Conservation (phyloP, 2,329 filamentous ascomycete genomes). For the Aspergillus oerlinghausenensis region DNA sequence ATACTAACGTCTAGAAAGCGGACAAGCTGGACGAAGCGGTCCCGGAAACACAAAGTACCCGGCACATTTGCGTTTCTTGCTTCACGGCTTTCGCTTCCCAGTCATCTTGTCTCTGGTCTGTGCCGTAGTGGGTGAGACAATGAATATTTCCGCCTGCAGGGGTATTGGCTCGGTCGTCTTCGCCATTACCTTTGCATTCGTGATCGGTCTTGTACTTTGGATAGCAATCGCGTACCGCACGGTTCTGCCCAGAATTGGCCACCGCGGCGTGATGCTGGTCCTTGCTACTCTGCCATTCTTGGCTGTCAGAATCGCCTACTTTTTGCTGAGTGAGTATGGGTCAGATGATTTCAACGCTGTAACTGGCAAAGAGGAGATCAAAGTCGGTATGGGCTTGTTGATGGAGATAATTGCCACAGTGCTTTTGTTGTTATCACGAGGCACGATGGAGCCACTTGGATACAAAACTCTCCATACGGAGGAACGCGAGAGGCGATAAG, state of each 20-base stretch:
- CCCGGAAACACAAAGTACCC: slow-evolving; percentile 23
- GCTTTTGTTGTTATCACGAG: slow-evolving; percentile 17
- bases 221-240: slow-evolving; percentile 14
- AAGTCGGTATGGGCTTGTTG: slow-evolving; percentile 21
- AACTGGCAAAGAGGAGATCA: slow-evolving; percentile 11
- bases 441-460: slow-evolving; percentile 19
- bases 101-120: slow-evolving; percentile 20
- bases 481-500: neutral
- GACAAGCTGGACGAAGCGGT: slow-evolving; percentile 22
- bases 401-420: slow-evolving; percentile 22
- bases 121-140: slow-evolving; percentile 17
- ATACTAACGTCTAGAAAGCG: slow-evolving; percentile 9
- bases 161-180: slow-evolving; percentile 19
- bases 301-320: slow-evolving; percentile 18
- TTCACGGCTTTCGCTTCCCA: slow-evolving; percentile 25
- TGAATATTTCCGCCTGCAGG: slow-evolving; percentile 13
- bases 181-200: slow-evolving; percentile 19
- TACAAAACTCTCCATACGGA: neutral
- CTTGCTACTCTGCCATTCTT: slow-evolving; percentile 18
- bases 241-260: slow-evolving; percentile 14
- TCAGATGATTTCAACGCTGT: slow-evolving; percentile 13
- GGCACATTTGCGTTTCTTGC: slow-evolving; percentile 14
- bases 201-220: slow-evolving; percentile 18
- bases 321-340: slow-evolving; percentile 18
- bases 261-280: slow-evolving; percentile 16